Evolutionary conservation across 2,329 filamentous ascomycete genomes (phyloP).

Genomic region (Monosporascus sp.): DNA sequence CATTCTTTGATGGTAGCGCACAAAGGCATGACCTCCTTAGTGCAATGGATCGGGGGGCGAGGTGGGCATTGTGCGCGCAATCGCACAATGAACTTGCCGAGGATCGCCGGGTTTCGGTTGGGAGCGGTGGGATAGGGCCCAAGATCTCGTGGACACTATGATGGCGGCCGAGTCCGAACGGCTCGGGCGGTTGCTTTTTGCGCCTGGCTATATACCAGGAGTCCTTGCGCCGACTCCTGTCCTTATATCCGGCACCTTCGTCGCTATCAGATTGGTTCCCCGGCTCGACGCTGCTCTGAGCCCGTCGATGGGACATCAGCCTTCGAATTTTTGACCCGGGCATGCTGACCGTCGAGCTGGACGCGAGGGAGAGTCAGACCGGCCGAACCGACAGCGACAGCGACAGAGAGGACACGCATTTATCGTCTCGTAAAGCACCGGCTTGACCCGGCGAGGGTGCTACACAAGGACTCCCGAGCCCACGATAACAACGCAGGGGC

Average conservation of each 20-base stretch:
- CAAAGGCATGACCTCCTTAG: conserved; percentile 30
- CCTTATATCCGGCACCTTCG: conserved; percentile 1
- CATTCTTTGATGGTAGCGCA: conserved; percentile 23
- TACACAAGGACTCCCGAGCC: background rate
- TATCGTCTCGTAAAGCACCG: background rate
- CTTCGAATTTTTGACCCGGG: conserved; percentile 38
- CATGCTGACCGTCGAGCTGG: conserved; percentile 24
- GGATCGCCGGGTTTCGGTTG: conserved; percentile 32
- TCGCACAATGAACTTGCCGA: conserved; percentile 42
- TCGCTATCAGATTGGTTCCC: conserved; percentile 13
- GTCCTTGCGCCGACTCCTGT: conserved; percentile 15
- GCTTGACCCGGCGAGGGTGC: background rate
- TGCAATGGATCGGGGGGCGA: conserved; percentile 20
- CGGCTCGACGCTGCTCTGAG: conserved; percentile 17
- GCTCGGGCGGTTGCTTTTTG: conserved; percentile 28
- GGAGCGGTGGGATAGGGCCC: conserved; percentile 31
- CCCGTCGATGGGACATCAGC: conserved; percentile 32
- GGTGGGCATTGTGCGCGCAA: conserved; percentile 31
- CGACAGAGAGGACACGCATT: background rate
- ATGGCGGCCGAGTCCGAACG: conserved; percentile 32
- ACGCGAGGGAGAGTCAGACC: background rate
- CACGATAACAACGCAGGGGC: background rate
- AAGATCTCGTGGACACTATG: conserved; percentile 34
- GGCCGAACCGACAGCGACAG: background rate
- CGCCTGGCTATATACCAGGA: conserved; percentile 21